Percentiles rank a stretch among this genome's conserved stretches.
Conservation (phyloP, 371 early-diverging fungal genomes). For the Choanephora cucurbitarum region DNA sequence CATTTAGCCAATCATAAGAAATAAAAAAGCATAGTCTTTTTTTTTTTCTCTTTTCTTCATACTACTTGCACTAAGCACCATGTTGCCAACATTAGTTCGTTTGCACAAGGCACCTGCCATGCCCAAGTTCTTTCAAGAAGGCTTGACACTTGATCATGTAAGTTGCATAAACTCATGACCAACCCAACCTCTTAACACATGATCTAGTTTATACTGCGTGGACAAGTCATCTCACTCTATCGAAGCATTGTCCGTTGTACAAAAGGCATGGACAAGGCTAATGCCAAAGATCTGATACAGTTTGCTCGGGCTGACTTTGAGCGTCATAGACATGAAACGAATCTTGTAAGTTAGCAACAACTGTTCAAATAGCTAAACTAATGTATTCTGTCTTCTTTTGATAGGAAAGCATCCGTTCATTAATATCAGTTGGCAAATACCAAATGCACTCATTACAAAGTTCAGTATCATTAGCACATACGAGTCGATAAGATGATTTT, state of each 20-base stretch:
- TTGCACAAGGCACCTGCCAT: conserved; percentile 37
- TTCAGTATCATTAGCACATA: conserved; percentile 45
- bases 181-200: not conserved
- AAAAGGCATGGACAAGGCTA: conserved; percentile 54
- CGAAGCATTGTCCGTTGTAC: conserved; percentile 60
- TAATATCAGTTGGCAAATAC: conserved; percentile 60
- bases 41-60: conserved; percentile 8
- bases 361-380: no score
- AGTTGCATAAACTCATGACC: conserved; percentile 1
- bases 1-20: no score
- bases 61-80: not conserved
- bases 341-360: conserved; percentile 60
- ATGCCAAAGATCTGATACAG: conserved; percentile 53
- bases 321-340: conserved; percentile 56
- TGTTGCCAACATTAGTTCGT: conserved; percentile 28
- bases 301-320: conserved; percentile 70
- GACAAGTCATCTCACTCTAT: conserved; percentile 62
- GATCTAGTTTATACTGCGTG: conserved; percentile 56
- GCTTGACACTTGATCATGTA: conserved; percentile 48
- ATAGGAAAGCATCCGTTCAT: conserved; percentile 57
- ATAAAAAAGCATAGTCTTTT: conserved; percentile 1
- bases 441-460: conserved; percentile 63
- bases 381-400: no score
- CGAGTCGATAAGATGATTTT: conserved; percentile 4
- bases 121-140: conserved; percentile 47